Conservation (phyloP, 768 basidiomycete species). For the Cystofilobasidium bisporidii region DNA sequence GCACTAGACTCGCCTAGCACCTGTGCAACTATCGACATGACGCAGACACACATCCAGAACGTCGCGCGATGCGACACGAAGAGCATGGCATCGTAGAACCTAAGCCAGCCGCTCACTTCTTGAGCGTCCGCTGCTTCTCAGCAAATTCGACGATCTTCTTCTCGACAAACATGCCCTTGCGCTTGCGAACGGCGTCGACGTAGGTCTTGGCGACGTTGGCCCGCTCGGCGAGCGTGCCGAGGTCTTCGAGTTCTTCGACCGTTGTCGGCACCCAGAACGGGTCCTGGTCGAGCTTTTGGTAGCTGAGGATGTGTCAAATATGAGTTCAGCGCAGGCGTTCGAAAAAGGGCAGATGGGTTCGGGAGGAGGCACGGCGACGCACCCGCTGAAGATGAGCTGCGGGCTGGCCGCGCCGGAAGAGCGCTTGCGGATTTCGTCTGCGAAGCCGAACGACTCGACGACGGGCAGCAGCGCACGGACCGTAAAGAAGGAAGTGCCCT, state of each 20-base stretch:
- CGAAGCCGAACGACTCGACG: slow-evolving; percentile 94
- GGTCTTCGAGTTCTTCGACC: slow-evolving; percentile 89
- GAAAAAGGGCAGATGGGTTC: too few relatives aligned
- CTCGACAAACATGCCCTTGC: slow-evolving; percentile 94
- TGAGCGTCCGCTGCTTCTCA: slow-evolving; percentile 88
- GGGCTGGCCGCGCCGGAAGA: slow-evolving; percentile 97
- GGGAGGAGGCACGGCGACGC: slow-evolving; percentile 35
- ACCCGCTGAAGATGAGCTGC: slow-evolving; percentile 93
- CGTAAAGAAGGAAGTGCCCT: slow-evolving; percentile 89
- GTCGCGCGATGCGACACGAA: background rate
- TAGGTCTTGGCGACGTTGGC: slow-evolving; percentile 87
- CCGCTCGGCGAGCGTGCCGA: slow-evolving; percentile 91
- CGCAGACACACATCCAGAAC: too few relatives aligned
- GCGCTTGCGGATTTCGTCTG: slow-evolving; percentile 89
- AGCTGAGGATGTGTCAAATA: too few relatives aligned
- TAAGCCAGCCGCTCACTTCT: slow-evolving; percentile 31
- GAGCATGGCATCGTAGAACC: background rate
- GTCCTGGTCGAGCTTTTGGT: slow-evolving; percentile 73
- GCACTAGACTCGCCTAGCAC: background rate
- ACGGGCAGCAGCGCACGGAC: slow-evolving; percentile 85
- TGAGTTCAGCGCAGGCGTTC: too few relatives aligned
- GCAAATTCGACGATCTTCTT: slow-evolving; percentile 89
- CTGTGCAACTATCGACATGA: too few relatives aligned
- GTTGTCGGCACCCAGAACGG: slow-evolving; percentile 35
- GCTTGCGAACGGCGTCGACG: slow-evolving; percentile 77